Base-by-base conservation (phyloP, 148 eudicot species). In the Persicaria maculosa region DNA sequence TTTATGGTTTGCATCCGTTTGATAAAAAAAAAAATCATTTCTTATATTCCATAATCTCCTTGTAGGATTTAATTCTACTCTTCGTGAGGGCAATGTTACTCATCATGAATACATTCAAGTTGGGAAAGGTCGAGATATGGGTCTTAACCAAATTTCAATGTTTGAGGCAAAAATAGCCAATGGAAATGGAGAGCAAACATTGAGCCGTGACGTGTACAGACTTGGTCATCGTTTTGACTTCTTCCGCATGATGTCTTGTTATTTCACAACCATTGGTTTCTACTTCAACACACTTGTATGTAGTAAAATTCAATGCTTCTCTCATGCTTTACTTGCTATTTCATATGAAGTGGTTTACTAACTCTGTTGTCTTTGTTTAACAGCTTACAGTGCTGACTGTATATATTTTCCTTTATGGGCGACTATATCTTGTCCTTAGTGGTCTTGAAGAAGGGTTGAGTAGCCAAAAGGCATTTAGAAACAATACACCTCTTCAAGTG, bases 91-190 rank as follows among this genome's bases (percentile, higher is more conserved):
- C 78, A 95, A 92, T 83, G 97, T 95, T 7, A 95, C 99, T 47
- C 99, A 95, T 85, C 99, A 95, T 75, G 99, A 95, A 78, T 95
- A 95, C 78, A 95, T 92, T 74, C 99, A 95, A 90, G 99, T 95
- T 72, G 99, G 99, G 68, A 95, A 95, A 79, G 99, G 99, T 72
- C 89, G 99, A 82, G 99, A 95, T 78, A 97, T 95, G 80, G 99
- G 99, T 31, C 96, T 95, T 57, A 95, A 92, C 79, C 99, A 95
- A 74, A 95, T 95, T 48, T 95, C 99, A 68, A 86, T 90, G 77
- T 95, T 95, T 84, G 99, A 95, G 84, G 99, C 99, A 16, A 95
- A 95, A 80, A 90, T 95, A 77, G 99, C 99, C 68, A 95, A 95
- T 84, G 99, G 99, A 19, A 95, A 95, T 73, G 99, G 99, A 76